Base-by-base conservation (phyloP, 805 yeast genomes). In the Komagataella pastoris region DNA sequence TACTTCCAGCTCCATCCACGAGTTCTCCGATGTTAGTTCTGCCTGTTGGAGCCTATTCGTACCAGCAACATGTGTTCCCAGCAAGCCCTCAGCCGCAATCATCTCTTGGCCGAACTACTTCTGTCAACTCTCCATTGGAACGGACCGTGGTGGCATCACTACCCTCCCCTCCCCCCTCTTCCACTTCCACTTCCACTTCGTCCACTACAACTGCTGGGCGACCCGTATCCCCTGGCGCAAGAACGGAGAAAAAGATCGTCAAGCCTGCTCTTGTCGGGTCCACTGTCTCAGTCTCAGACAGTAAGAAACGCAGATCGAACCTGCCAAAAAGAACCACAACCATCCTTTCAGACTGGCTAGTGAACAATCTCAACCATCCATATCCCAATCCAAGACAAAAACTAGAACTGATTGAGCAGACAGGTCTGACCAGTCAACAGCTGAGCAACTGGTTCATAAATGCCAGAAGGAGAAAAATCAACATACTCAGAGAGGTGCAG, bases 371-470 rank as follows among this genome's bases (percentile, higher is more conserved):
- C 52, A 75, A 74, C 57, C 82, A 79, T 58, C 83, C 83, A 12
- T 79, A 79, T 59, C 83, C 83, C 17, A 77, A 75, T 61, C 69
- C 77, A 19, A 76, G 76, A 54, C 81, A 79, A 55, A 79, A 79
- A 63, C 67, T 72, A 49, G 79, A 76, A 53, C 64, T 79, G 57
- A 77, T 78, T 68, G 60, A 67, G 58, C 65, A 70, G 54, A 79
- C 83, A 5, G 83, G 83, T 1, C 71, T 79, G 61, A 74, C 75
- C 54, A 75, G 74, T 59, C 83, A 79, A 59, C 83, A 79, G 57
- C 67, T 79, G 54, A 71, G 78, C 54, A 79, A 79, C 58, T 79
- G 83, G 83, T 79, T 79, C 57, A 79, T 79, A 59, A 79, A 79
- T 60, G 83, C 83, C 17, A 70, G 83, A 62, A 67, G 83, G 59